Evolutionary conservation across 2,329 filamentous ascomycete species (phyloP).

Genomic region (Venturia carpophila): DNA sequence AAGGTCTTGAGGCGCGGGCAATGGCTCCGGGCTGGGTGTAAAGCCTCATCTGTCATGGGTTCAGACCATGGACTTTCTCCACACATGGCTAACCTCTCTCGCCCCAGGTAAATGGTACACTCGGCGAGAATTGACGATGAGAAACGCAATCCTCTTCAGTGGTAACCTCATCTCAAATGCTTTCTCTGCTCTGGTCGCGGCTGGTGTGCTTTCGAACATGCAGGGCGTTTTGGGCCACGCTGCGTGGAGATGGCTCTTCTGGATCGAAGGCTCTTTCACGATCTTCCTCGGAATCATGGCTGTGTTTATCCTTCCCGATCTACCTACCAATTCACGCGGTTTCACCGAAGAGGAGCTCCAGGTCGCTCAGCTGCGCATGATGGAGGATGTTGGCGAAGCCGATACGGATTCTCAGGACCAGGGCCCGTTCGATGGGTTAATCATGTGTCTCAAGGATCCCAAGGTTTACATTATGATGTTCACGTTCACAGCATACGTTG

Average conservation of each 20-base stretch:
- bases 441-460: slow-evolving; percentile 33
- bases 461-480: slow-evolving; percentile 36
- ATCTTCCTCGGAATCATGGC: slow-evolving; percentile 51
- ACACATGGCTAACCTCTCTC: slow-evolving; percentile 42
- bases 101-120: slow-evolving; percentile 58
- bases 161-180: slow-evolving; percentile 63
- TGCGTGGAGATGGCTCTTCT: slow-evolving; percentile 63
- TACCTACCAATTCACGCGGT: slow-evolving; percentile 45
- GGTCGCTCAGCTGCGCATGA: slow-evolving; percentile 25
- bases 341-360: slow-evolving; percentile 33
- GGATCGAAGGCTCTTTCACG: slow-evolving; percentile 63
- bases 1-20: slow-evolving; percentile 20
- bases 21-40: slow-evolving; percentile 24
- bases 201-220: slow-evolving; percentile 58
- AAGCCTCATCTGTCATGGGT: neutral
- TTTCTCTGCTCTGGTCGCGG: slow-evolving; percentile 54
- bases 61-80: neutral
- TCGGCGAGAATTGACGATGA: slow-evolving; percentile 55
- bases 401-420: slow-evolving; percentile 27
- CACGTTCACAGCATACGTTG: slow-evolving; percentile 33
- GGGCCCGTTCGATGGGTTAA: slow-evolving; percentile 33
- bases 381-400: slow-evolving; percentile 34
- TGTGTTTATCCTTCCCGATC: slow-evolving; percentile 57
- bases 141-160: slow-evolving; percentile 60
- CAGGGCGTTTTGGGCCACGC: slow-evolving; percentile 48